Evolutionary conservation across 257 asterid genomes (phyloP), one percentile per base, ranked within the genome.

Genomic region (Plantago major): DNA sequence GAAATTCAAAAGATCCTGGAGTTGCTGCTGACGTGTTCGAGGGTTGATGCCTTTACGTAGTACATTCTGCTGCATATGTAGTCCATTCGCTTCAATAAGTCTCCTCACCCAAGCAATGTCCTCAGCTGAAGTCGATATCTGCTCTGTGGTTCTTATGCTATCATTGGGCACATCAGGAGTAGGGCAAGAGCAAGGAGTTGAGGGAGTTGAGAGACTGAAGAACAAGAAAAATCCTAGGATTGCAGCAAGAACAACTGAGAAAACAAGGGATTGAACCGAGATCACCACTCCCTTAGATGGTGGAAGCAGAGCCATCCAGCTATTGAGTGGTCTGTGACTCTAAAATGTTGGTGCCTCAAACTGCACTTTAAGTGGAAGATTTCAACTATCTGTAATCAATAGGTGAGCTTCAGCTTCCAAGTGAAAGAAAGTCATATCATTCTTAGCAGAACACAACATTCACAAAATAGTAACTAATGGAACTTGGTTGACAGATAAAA

Each of bases 31-130:
- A 17, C 97, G 96, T 18, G 96, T 92, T 42, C 99, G 89, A 14
- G 99, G 99, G 62, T 92, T 92, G 64, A 92, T 89, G 76, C 99
- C 99, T 76, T 92, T 92, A 26, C 99, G 93, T 17, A 82, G 86
- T 57, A 88, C 78, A 74, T 92, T 89, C 28, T 76, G 87, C 22
- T 75, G 84, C 99, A 92, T 92, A 65, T 86, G 99, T 22, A 92
- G 74, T 55, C 95, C 99, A 70, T 92, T 86, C 48, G 84, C 83
- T 42, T 81, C 74, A 73, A 92, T 86, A 81, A 67, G 89, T 38
- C 71, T 43, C 76, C 71, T 89, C 58, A 89, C 81, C 99, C 96
- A 92, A 14, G 81, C 80, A 38, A 92, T 64, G 72, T 92, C 97
- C 45, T 84, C 88, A 4, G 71, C 45, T 11, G 95, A 76, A 59